phyloP scores from a whole-genome alignment of 345 rosid genomes.

The Eutrema japonicum region DNA sequence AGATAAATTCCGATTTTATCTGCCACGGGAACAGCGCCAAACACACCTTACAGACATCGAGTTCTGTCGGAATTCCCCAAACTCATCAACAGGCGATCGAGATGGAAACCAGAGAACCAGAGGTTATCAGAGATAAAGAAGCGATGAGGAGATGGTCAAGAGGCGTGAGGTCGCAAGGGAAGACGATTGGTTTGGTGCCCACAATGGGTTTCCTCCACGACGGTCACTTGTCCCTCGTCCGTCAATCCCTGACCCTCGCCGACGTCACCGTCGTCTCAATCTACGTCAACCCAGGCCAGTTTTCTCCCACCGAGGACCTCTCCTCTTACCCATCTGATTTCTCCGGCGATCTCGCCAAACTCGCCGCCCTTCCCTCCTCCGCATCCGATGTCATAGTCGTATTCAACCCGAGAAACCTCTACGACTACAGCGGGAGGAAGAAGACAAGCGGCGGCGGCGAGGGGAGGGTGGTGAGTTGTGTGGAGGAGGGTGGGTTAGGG shows the following conservation, averaged over 20 bases:
- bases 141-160: slow-evolving; percentile 88
- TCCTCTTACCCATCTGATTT: slow-evolving; percentile 94
- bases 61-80: neutral
- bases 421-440: slow-evolving; percentile 52
- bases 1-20: neutral
- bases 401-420: slow-evolving; percentile 75
- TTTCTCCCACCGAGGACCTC: slow-evolving; percentile 86
- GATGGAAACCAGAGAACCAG: slow-evolving; percentile 37
- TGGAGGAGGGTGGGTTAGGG: slow-evolving; percentile 64
- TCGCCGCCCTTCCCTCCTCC: slow-evolving; percentile 58
- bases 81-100: neutral
- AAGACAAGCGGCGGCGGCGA: slow-evolving; percentile 16
- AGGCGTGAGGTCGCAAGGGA: slow-evolving; percentile 58
- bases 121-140: slow-evolving; percentile 58
- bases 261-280: slow-evolving; percentile 74
- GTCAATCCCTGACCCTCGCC: slow-evolving; percentile 56
- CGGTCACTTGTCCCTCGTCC: slow-evolving; percentile 79
- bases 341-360: slow-evolving; percentile 68
- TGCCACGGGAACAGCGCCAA: neutral
- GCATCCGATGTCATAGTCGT: slow-evolving; percentile 67
- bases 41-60: slow-evolving; percentile 5
- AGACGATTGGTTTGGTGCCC: slow-evolving; percentile 74
- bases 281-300: slow-evolving; percentile 96
- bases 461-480: slow-evolving; percentile 53
- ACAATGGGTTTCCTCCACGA: slow-evolving; percentile 95